Conservation (phyloP, 78 protist species). For the Anaeramoeba flamelloides region DNA sequence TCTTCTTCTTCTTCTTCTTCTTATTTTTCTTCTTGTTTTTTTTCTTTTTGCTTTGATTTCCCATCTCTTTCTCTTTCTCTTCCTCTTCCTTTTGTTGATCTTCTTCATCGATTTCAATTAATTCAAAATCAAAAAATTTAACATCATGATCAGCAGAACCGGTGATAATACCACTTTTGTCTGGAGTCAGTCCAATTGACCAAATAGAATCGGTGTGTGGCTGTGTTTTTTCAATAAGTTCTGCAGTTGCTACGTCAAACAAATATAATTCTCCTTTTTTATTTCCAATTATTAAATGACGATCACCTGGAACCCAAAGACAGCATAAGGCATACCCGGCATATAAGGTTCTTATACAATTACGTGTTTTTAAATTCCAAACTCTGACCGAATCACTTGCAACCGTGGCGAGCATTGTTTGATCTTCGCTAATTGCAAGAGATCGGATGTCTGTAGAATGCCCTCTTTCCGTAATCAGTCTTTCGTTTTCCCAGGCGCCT, state of each 20-base stretch:
- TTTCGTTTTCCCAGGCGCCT: too few relatives aligned
- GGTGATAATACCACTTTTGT: constrained; percentile 41
- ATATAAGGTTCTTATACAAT: constrained; percentile 31
- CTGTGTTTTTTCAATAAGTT: constrained; percentile 12
- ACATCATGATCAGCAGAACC: constrained; percentile 60
- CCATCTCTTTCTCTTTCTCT: not conserved
- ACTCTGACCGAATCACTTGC: not conserved
- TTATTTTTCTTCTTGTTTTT: not conserved
- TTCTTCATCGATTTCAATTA: not conserved
- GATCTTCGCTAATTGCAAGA: constrained; percentile 34
- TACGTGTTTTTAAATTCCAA: not conserved
- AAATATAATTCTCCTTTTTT: constrained; percentile 60
- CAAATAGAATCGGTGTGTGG: constrained; percentile 13
- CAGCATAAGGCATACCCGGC: constrained; percentile 51
- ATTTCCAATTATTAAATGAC: constrained; percentile 65
- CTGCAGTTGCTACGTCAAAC: constrained; percentile 46
- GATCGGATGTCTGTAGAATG: constrained; percentile 57
- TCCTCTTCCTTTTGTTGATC: not conserved
- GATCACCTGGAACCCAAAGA: constrained; percentile 57
- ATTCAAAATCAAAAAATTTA: constrained; percentile 76
- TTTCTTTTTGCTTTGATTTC: too few relatives aligned
- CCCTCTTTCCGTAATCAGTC: constrained; percentile 18
- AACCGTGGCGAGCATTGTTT: constrained; percentile 12
- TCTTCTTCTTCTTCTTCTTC: constrained; percentile 1
- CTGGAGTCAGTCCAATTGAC: constrained; percentile 26